Conservation (phyloP, 2,329 filamentous ascomycete genomes). For the Paecilomyces niveus region DNA sequence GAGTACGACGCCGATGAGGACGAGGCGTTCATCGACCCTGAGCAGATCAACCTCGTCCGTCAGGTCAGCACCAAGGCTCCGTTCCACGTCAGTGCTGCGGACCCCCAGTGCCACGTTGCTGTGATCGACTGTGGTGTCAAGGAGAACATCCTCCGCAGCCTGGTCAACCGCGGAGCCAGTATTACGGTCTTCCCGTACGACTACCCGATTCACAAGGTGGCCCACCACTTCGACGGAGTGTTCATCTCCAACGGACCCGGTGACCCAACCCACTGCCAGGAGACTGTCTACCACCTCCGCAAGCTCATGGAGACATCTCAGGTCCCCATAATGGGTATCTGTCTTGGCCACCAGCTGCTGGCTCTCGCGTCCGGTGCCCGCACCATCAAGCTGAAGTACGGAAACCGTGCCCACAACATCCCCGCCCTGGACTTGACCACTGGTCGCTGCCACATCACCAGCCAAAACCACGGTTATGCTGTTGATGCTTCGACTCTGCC, state of each 20-base stretch:
- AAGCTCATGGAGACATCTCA: conserved; percentile 87
- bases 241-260: conserved; percentile 99
- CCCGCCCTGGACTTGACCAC: conserved; percentile 90
- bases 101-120: conserved; percentile 82
- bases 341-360: conserved; percentile 91
- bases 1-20: conserved; percentile 99
- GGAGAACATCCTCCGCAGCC: conserved; percentile 95
- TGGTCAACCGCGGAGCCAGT: conserved; percentile 84
- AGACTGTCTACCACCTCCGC: conserved; percentile 85
- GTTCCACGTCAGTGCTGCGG: conserved; percentile 82
- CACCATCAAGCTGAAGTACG: conserved; percentile 98
- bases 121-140: conserved; percentile 98
- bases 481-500: conserved; percentile 79
- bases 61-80: conserved; percentile 97
- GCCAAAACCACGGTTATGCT: conserved; percentile 97
- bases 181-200: conserved; percentile 94
- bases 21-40: conserved; percentile 89
- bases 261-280: conserved; percentile 93
- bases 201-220: conserved; percentile 97
- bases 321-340: conserved; percentile 95
- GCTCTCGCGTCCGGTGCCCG: conserved; percentile 80
- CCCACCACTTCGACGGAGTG: conserved; percentile 94
- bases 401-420: conserved; percentile 98
- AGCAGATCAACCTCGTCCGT: conserved; percentile 93
- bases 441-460: conserved; percentile 96